Conservation (phyloP, 140 eudicot genomes). For the Ambrosia hybrid region DNA sequence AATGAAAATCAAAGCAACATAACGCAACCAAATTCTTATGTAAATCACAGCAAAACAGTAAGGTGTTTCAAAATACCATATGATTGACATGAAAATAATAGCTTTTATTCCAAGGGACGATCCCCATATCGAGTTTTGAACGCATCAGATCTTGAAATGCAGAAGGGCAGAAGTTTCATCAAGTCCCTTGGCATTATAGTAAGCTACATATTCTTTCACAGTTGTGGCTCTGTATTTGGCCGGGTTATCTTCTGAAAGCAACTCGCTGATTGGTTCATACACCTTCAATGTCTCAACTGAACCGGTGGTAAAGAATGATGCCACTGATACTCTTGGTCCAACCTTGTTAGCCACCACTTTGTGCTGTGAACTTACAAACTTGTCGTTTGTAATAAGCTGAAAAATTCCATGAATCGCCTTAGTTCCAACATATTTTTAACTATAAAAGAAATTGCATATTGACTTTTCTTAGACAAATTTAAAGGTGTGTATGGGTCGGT, state of each 20-base stretch:
- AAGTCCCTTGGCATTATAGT: constrained; percentile 41
- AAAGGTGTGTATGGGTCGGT: too few relatives aligned
- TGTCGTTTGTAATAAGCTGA: constrained; percentile 5
- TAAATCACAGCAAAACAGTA: not conserved
- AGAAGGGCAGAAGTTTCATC: constrained; percentile 47
- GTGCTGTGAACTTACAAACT: not conserved
- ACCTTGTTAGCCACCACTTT: not conserved
- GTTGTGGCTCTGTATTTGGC: constrained; percentile 44
- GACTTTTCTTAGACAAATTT: too few relatives aligned
- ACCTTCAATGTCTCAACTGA: constrained; percentile 7
- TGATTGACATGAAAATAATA: not conserved
- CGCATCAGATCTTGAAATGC: constrained; percentile 32
- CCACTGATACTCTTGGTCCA: not conserved
- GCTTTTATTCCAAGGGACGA: not conserved
- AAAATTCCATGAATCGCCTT: not conserved
- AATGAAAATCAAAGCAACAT: too few relatives aligned
- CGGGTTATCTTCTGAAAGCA: constrained; percentile 48
- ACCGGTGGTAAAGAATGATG: constrained; percentile 17
- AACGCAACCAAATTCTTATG: too few relatives aligned
- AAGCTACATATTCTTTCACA: constrained; percentile 31
- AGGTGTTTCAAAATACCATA: not conserved
- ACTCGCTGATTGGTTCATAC: constrained; percentile 50
- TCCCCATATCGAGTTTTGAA: not conserved
- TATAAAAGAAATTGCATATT: too few relatives aligned
- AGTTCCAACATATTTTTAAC: not conserved